phyloP scores from a whole-genome alignment of 768 basidiomycete species.

The Rhodotorula diobovata region DNA sequence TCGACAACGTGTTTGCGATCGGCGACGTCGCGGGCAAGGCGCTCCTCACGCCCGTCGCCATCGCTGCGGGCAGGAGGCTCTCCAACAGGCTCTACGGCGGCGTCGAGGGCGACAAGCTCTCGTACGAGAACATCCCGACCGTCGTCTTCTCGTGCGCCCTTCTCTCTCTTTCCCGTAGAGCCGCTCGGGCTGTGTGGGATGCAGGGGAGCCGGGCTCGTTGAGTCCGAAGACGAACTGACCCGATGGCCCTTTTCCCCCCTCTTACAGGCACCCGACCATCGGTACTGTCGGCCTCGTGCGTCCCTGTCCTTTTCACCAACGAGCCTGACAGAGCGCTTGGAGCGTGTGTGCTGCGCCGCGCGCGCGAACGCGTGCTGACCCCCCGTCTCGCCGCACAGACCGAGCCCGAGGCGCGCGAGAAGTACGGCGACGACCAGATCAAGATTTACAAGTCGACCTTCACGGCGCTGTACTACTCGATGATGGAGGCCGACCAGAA shows the following conservation, averaged over 20 bases:
- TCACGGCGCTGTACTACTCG: slow-evolving; percentile 70
- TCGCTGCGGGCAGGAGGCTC: slow-evolving; percentile 85
- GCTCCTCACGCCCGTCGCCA: slow-evolving; percentile 91
- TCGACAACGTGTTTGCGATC: slow-evolving; percentile 69
- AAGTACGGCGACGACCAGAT: slow-evolving; percentile 76
- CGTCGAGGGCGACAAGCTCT: slow-evolving; percentile 66
- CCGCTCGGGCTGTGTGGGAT: too few species aligned
- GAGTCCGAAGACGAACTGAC: neutral
- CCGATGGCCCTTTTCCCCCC: neutral
- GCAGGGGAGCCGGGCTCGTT: too few species aligned
- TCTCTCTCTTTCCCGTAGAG: neutral
- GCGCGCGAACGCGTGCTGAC: neutral
- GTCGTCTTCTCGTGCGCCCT: slow-evolving; percentile 87
- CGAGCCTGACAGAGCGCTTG: neutral
- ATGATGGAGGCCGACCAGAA: slow-evolving; percentile 81
- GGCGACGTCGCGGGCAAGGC: slow-evolving; percentile 93
- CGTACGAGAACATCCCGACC: slow-evolving; percentile 83
- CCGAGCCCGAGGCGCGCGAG: slow-evolving; percentile 80
- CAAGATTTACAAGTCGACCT: slow-evolving; percentile 73
- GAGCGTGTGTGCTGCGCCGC: neutral
- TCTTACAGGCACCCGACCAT: slow-evolving; percentile 78
- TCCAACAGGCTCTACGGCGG: slow-evolving; percentile 87
- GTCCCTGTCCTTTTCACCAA: neutral
- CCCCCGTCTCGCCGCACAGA: slow-evolving; percentile 47
- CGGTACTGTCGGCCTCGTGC: slow-evolving; percentile 76